Evolutionary conservation across 2,329 filamentous ascomycete genomes (phyloP).

Genomic region (Paraphoma sp.): DNA sequence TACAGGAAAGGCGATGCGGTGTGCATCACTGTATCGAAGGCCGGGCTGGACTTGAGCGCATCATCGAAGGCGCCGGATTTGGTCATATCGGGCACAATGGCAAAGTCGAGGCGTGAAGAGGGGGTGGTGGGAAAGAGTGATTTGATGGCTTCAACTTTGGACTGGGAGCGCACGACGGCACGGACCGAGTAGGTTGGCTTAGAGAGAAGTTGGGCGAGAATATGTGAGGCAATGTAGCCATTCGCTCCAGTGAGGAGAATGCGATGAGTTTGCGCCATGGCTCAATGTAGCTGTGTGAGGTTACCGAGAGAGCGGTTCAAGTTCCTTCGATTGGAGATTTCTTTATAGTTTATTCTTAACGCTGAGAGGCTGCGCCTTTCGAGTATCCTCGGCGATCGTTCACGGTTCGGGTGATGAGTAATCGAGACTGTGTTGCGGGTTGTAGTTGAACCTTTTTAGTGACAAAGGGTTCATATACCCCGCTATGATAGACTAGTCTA

Average conservation of each 20-base stretch:
- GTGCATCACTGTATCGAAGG: conserved; percentile 68
- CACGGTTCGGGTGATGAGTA: too few species aligned
- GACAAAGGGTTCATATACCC: too few species aligned
- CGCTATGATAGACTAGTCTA: too few species aligned
- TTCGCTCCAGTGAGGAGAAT: conserved; percentile 10
- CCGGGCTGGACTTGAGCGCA: conserved; percentile 61
- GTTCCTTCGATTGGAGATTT: too few species aligned
- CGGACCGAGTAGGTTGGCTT: conserved; percentile 3
- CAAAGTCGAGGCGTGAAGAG: conserved; percentile 60
- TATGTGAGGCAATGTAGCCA: conserved; percentile 10
- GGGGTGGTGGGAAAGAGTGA: background rate
- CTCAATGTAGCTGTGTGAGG: too few species aligned
- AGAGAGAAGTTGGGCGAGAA: conserved; percentile 5
- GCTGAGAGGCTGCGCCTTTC: too few species aligned
- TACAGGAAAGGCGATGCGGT: conserved; percentile 66
- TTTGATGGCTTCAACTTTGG: conserved; percentile 4
- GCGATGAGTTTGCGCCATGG: background rate
- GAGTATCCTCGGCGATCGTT: too few species aligned
- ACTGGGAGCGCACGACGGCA: conserved; percentile 6
- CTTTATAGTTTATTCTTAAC: too few species aligned
- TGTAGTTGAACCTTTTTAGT: too few species aligned
- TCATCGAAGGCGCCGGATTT: conserved; percentile 67
- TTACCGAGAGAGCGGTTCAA: too few species aligned
- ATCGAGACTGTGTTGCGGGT: too few species aligned
- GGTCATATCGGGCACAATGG: conserved; percentile 74